Evolutionary conservation across 2,329 filamentous ascomycete genomes (phyloP), one percentile per base, ranked within the genome.

Genomic region (Aspergillus arachidicola): DNA sequence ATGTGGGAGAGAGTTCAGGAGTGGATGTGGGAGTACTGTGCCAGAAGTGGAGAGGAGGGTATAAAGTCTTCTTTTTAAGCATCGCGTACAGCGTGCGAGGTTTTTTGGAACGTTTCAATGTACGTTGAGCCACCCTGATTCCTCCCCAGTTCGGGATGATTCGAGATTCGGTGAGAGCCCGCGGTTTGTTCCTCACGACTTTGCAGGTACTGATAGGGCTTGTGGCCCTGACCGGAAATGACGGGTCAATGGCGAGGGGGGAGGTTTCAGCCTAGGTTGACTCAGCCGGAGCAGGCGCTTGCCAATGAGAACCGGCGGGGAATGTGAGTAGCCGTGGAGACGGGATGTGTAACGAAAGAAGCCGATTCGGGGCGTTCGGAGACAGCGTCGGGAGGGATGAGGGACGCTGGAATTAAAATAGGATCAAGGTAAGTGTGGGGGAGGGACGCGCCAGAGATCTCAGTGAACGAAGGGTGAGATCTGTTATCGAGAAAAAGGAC

Each of bases 1-100:
- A 74, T 32, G 75, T 74, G 62, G 80, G 79, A 23, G 79, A 81
- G 57, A 78, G 72, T 72, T 79, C 79, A 59, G 81, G 80, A n/a
- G 80, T 81, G 57, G 79, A 76, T 64, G 75, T 77, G 46, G 80
- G 79, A 63, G 80, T 77, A 59, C 73, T 71, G 61, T 76, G 74
- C 73, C 76, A 76, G 63, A 76, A 75, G 63, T 76, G 71, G 51
- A 72, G 68, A 72, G 73, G 73, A 68, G 71, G 76, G 66, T 67
- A 71, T 58, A 76, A 61, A 23, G 74, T 72, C 68, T 72, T 78
- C 73, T 76, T 76, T 68, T 73, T 73, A 66, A 79, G 75, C 76
- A 78, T 78, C 61, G 73, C 76, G 76, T 72, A 73, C 43, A 73
- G 69, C 59, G 65, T 70, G 63, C 70, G 71, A 65, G 71, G 69